Evolutionary conservation across 768 basidiomycete species (phyloP).

Genomic region (Mrakia blollopis): DNA sequence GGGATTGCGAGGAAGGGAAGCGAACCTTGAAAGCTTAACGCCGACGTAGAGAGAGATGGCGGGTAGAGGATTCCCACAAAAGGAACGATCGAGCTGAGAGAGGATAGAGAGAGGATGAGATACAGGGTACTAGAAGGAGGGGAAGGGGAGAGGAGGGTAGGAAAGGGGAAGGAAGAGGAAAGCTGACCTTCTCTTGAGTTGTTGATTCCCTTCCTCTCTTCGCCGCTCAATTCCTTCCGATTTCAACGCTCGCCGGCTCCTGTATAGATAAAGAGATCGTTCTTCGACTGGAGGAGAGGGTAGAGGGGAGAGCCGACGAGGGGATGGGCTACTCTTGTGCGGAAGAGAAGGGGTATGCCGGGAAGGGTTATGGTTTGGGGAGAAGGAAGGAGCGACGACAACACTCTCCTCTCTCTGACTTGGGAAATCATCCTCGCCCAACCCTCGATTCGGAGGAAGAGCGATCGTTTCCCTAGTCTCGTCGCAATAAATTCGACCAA

Average conservation of each 20-base stretch:
- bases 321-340: too few relatives aligned
- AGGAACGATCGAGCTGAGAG: not conserved
- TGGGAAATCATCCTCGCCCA: too few relatives aligned
- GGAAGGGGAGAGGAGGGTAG: not conserved
- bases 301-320: too few relatives aligned
- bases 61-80: too few relatives aligned
- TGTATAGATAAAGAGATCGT: not conserved
- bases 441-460: too few relatives aligned
- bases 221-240: not conserved
- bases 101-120: not conserved
- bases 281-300: too few relatives aligned
- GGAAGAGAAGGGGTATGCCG: too few relatives aligned
- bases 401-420: too few relatives aligned
- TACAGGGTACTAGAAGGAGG: not conserved
- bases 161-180: not conserved
- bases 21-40: slow-evolving; percentile 2
- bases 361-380: too few relatives aligned
- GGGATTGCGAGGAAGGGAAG: not conserved
- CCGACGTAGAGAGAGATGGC: not conserved
- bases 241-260: not conserved
- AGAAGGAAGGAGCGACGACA: too few relatives aligned
- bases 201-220: not conserved
- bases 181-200: not conserved
- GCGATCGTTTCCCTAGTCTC: too few relatives aligned
- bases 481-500: too few relatives aligned